Base-by-base conservation (phyloP, 179 eudicot genomes). In the Patellifolia procumbens region DNA sequence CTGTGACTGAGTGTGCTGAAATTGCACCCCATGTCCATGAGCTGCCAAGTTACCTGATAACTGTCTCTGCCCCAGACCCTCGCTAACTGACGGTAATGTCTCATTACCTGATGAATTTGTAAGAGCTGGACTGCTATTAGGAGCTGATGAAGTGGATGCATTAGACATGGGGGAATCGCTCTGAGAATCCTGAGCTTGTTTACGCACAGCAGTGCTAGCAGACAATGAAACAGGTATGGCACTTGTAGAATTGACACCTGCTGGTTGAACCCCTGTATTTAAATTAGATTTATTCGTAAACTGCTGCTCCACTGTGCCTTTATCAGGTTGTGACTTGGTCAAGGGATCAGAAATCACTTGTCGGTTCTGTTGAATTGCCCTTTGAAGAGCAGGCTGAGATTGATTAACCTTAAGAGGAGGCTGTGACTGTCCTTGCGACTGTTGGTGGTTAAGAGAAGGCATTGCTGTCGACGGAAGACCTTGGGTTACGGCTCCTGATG, bases 291-390 rank as follows among this genome's bases (percentile, higher is more conserved):
- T 83, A 83, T 79, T 76, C 7, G 63, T 65, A 56, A 74, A 34
- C 56, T 74, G 85, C 79, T 78, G 89, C 60, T 87, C 84, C 62
- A 39, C 60, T 67, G 78, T 88, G 75, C 70, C 67, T 65, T 84
- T 83, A 78, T 84, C 86, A 7, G 82, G 84, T 72, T 65, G 90
- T 7, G 73, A 78, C 81, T 90, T 87, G 73, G 42, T 75, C 22
- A 78, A 46, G n/a, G 70, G 78, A 60, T 87, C 92, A 75, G 88
- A 80, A 51, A 78, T 84, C 74, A 79, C 70, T 61, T 74, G 89
- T 48, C 82, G 82, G 74, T 86, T 86, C 74, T 81, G 90, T 67
- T 87, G 88, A 75, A 67, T 69, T 76, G 85, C 78, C 80, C 88
- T 88, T 58, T 89, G 94, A 81, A 67, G 75, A 72, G 81, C 45